phyloP scores from a whole-genome alignment of 805 yeast species.

The Yarrowia keelungensis region DNA sequence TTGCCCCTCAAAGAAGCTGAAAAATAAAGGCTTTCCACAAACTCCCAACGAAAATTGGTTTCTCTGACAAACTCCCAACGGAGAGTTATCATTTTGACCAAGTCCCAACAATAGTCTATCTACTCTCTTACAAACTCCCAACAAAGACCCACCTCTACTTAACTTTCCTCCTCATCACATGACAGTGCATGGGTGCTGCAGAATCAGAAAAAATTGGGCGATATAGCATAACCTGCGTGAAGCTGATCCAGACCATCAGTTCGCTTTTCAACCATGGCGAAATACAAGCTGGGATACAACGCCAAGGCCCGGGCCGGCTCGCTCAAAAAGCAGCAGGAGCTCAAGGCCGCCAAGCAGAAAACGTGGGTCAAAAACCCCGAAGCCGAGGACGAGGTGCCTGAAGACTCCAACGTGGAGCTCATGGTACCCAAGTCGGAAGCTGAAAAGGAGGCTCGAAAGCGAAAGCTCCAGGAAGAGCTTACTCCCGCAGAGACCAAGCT shows the following conservation, averaged over 20 bases:
- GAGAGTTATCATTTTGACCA: no score
- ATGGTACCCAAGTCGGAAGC: conserved; percentile 67
- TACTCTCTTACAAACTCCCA: background rate
- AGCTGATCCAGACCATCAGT: conserved; percentile 1
- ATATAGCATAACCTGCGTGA: conserved; percentile 9
- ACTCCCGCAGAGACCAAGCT: conserved; percentile 68
- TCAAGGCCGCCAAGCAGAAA: conserved; percentile 56
- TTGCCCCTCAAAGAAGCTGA: conserved; percentile 3
- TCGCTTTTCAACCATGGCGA: conserved; percentile 63
- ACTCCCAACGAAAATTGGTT: no score
- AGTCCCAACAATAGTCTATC: background rate
- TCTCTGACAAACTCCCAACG: no score
- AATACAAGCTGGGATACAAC: conserved; percentile 78
- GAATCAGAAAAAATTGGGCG: conserved; percentile 16
- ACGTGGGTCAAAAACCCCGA: conserved; percentile 35
- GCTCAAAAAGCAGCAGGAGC: conserved; percentile 76
- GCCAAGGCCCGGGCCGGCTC: conserved; percentile 87
- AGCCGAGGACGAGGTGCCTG: conserved; percentile 39
- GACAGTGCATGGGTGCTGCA: conserved; percentile 11
- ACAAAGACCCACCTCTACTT: background rate
- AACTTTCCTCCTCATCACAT: background rate
- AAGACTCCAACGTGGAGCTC: conserved; percentile 64
- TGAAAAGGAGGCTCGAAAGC: conserved; percentile 69
- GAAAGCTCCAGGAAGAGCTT: conserved; percentile 66
- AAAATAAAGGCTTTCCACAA: no score